Base-by-base conservation (phyloP, 805 yeast species). In the Lipomyces starkeyi region DNA sequence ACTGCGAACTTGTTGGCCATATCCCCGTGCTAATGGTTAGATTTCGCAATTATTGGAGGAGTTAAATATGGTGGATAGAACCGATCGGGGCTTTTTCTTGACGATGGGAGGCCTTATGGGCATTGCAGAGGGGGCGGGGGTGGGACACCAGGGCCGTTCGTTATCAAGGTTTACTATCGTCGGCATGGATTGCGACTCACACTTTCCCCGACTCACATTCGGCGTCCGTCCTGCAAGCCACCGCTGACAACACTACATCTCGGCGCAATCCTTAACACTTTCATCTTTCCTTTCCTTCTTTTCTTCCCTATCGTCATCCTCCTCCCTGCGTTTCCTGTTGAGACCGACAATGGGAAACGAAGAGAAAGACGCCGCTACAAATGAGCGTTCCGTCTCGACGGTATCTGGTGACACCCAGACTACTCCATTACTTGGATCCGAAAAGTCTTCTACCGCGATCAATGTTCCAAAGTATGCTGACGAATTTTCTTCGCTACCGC, bases 401-500 rank as follows among this genome's bases (percentile, higher is more conserved):
- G 9, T 22, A 1, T 13, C 37, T 13, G 17, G 25, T 7, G 32
- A 53, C 34, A 58, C 71, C 40, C 69, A 68, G 64, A 66, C 57
- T 2, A 63, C 71, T 7, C 67, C 67, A 9, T 56, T 64, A 64
- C 65, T 64, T 22, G 67, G 60, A 17, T 59, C 32, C 14, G 65
- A 64, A 25, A 25, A 60, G 40, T 47, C 71, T 55, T 6, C 68
- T 40, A n/a, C 59, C 9, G 68, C 56, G 13, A 59, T 61, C 59
- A 68, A 63, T 34, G 56, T 58, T 20, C 64, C 63, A 32, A 60
- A 63, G 63, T 20, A 43, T 29, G 57, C 65, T 1, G 79, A 78
- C 32, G 77, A 75, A 57, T 78, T 73, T 60, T 68, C 64, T 34
- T 63, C 64, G 43, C 70, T 78, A 20, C 72, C 78, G 3, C 69